Evolutionary conservation across 2,329 filamentous ascomycete species (phyloP).

Genomic region (Fusarium sp.): DNA sequence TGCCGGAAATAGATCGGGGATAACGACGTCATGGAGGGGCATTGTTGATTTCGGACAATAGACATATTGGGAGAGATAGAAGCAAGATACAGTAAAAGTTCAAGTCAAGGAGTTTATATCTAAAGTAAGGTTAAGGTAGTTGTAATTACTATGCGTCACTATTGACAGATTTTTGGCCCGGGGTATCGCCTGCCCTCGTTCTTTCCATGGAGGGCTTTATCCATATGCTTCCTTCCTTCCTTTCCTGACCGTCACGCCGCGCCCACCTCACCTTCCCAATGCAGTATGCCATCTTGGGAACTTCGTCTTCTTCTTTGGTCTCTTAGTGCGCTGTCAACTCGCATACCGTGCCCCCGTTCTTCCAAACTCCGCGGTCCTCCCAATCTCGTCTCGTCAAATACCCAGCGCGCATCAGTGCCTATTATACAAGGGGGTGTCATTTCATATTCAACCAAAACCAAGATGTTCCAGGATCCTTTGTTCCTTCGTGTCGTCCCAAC

Average conservation of each 20-base stretch:
- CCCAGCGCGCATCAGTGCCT: conserved; percentile 19
- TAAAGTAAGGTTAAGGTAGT: conserved; percentile 6
- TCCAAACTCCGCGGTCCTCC: conserved; percentile 29
- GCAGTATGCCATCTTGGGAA: not conserved
- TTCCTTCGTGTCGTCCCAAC: conserved; percentile 16
- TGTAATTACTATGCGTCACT: conserved; percentile 32
- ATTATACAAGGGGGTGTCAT: conserved; percentile 43
- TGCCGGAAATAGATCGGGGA: conserved; percentile 45
- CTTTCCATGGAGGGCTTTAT: conserved; percentile 35
- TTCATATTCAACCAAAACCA: conserved; percentile 33
- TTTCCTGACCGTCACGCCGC: not conserved
- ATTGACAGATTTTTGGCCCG: conserved; percentile 32
- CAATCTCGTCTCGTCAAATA: conserved; percentile 18
- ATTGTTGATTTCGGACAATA: not conserved
- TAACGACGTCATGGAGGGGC: not conserved
- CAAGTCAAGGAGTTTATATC: not conserved
- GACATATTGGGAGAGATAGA: not conserved
- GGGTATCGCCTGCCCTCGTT: conserved; percentile 48
- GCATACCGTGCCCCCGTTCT: not conserved
- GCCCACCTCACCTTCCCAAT: conserved; percentile 24
- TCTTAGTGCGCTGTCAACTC: conserved; percentile 21
- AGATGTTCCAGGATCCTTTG: conserved; percentile 14
- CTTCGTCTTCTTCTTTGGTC: not conserved
- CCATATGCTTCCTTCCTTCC: conserved; percentile 24
- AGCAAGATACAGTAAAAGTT: not conserved